Conservation (phyloP, 2,329 filamentous ascomycete genomes). For the Trichoderma sp. region DNA sequence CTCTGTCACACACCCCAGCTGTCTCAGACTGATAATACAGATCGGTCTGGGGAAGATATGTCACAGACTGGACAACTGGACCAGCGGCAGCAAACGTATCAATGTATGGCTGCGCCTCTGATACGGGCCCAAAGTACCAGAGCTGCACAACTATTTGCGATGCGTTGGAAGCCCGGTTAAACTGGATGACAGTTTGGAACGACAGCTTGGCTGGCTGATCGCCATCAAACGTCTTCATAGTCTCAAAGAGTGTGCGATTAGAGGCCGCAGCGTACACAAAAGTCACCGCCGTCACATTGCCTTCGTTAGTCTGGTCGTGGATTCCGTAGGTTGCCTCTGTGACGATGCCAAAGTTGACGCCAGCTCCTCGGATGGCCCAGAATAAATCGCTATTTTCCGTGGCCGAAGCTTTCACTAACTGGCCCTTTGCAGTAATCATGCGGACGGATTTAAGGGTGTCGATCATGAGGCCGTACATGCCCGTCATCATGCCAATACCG, state of each 20-base stretch:
- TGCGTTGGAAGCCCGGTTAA: background rate
- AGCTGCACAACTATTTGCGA: background rate
- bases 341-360: conserved; percentile 50
- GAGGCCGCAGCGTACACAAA: background rate
- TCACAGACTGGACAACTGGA: background rate
- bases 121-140: background rate
- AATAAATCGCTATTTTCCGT: conserved; percentile 37
- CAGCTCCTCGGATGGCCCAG: conserved; percentile 50
- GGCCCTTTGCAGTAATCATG: background rate
- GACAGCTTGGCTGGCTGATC: background rate
- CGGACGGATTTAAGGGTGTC: background rate
- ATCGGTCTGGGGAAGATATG: background rate
- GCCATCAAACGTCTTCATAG: background rate
- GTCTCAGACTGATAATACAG: background rate
- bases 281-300: background rate
- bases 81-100: background rate
- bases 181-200: background rate
- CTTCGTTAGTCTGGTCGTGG: conserved; percentile 18
- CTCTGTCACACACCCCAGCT: background rate
- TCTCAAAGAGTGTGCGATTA: background rate
- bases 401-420: background rate
- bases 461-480: background rate
- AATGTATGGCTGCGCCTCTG: background rate
- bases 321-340: background rate
- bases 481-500: background rate